Percentiles rank a stretch among this genome's conserved stretches.
phyloP scores from a whole-genome alignment of 768 basidiomycete species.

The Amanita molliuscula region DNA sequence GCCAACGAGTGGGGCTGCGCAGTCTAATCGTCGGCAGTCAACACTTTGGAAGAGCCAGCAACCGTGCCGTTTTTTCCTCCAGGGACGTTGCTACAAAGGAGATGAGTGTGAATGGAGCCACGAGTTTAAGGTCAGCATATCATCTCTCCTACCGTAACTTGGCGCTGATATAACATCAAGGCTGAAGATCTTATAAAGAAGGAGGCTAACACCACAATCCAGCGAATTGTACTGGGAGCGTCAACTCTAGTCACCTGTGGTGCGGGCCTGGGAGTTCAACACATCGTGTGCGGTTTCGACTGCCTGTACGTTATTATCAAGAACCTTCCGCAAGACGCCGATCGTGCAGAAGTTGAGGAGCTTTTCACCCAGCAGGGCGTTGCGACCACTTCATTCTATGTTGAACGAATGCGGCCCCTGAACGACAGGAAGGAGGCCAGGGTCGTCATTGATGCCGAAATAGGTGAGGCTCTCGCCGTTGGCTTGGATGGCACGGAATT shows the following conservation, averaged over 20 bases:
- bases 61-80: background rate
- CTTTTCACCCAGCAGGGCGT: constrained; percentile 36
- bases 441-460: constrained; percentile 29
- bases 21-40: background rate
- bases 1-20: background rate
- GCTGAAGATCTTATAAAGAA: constrained; percentile 9
- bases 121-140: background rate
- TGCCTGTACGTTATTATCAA: constrained; percentile 36
- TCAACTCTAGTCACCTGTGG: constrained; percentile 38
- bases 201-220: constrained; percentile 33
- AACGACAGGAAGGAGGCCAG: constrained; percentile 25
- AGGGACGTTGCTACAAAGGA: background rate
- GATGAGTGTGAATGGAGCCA: background rate
- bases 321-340: constrained; percentile 34
- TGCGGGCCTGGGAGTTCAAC: constrained; percentile 36
- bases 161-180: background rate
- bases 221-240: constrained; percentile 28
- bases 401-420: constrained; percentile 20
- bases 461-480: constrained; percentile 30
- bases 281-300: constrained; percentile 41
- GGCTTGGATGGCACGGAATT: constrained; percentile 40
- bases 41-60: background rate
- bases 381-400: constrained; percentile 20
- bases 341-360: constrained; percentile 26
- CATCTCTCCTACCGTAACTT: background rate